Evolutionary conservation across 176 grass and related monocot species (phyloP).

Genomic region (Elymus sibiricus): DNA sequence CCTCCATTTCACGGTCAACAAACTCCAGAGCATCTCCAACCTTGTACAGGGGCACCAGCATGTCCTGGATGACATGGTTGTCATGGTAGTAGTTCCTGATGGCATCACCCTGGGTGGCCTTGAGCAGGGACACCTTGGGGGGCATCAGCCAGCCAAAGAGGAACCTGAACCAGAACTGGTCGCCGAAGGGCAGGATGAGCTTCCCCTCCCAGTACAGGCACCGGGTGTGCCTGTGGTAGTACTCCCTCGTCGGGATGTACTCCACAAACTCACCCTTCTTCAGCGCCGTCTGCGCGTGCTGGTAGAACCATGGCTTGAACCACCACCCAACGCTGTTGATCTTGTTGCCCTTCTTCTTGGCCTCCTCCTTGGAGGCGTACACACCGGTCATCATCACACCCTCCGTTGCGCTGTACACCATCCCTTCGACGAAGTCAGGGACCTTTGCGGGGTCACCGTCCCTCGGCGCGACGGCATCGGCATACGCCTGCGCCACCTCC

Average conservation of each 20-base stretch:
- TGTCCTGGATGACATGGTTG: slow-evolving; percentile 92
- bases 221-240: slow-evolving; percentile 95
- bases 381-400: slow-evolving; percentile 89
- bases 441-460: slow-evolving; percentile 81
- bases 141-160: slow-evolving; percentile 90
- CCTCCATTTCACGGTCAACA: slow-evolving; percentile 86
- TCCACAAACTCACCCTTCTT: slow-evolving; percentile 93
- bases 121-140: slow-evolving; percentile 90
- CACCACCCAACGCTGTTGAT: slow-evolving; percentile 88
- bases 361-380: slow-evolving; percentile 95
- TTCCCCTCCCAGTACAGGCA: slow-evolving; percentile 97
- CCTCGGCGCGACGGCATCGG: slow-evolving; percentile 69
- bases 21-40: slow-evolving; percentile 88
- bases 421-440: slow-evolving; percentile 92
- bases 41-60: slow-evolving; percentile 90
- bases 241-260: slow-evolving; percentile 90
- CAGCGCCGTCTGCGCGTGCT: slow-evolving; percentile 78
- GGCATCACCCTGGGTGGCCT: slow-evolving; percentile 90
- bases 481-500: slow-evolving; percentile 69
- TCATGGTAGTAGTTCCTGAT: slow-evolving; percentile 98
- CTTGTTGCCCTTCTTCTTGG: slow-evolving; percentile 91
- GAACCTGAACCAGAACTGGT: slow-evolving; percentile 98
- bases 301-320: slow-evolving; percentile 98
- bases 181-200: slow-evolving; percentile 82
- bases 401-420: slow-evolving; percentile 67